Evolutionary conservation across 2,329 filamentous ascomycete genomes (phyloP), one percentile per base, ranked within the genome.

Genomic region (Colletotrichum plurivorum): DNA sequence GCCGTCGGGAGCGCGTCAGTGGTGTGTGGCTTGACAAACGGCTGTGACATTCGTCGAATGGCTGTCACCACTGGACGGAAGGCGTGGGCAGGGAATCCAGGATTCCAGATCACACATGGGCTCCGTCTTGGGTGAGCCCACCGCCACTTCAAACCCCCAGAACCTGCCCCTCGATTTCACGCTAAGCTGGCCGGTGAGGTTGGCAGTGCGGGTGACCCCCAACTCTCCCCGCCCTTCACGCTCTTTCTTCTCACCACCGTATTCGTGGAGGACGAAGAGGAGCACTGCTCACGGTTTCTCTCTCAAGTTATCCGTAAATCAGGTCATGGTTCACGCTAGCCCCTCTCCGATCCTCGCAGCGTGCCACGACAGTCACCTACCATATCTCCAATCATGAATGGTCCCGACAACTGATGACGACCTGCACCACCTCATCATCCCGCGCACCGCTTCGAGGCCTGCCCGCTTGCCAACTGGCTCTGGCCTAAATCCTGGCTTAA

Each of bases 141-240:
- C 60, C 54, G 65, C 65, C 61, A 65, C 53, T 68, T 64, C 20
- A 43, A 43, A 27, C 20, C 59, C 25, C 25, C 43, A 54, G 39
- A 18, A 49, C 53, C 41, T 56, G 41, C 48, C 60, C 53, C 49
- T 56, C 55, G 61, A 55, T 65, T 63, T n/a, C 36, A 43, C 62
- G 66, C 61, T 69, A 66, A 51, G 51, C 31, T 39, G 43, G 49
- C 48, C 49, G 66, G 61, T 66, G 49, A 69, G 43, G 61, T 58
- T 36, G 58, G 48, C 39, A 57, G 62, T 60, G 41, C 31, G 66
- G 57, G 45, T 49, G 49, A 60, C 61, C 60, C 60, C 60, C 66
- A 68, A 68, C 13, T 52, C 15, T 48, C 51, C 48, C 54, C 27
- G 46, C 49, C 49, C 31, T 41, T 65, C n/a, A 20, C n/a, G 9